Evolutionary conservation across 495 filamentous ascomycete genomes (phyloP).

Genomic region (Bombardia bombarda): DNA sequence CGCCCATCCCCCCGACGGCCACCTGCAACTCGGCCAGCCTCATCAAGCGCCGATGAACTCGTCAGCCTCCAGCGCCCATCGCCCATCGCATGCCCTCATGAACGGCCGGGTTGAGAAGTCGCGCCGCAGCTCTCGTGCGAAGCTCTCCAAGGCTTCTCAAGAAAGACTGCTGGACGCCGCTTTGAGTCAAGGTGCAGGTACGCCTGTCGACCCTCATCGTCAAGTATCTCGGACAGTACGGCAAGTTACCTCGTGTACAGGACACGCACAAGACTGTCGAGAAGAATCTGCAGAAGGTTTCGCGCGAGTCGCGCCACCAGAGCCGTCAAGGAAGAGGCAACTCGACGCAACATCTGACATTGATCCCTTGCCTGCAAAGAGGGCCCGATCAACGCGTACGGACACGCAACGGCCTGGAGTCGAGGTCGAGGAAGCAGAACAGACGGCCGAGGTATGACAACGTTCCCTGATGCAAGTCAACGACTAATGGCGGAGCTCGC

Average conservation of each 20-base stretch:
- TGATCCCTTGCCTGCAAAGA: too few relatives aligned
- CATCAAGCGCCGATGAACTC: neutral
- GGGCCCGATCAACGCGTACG: too few relatives aligned
- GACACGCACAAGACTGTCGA: neutral
- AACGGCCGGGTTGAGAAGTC: conserved; percentile 1
- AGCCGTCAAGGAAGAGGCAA: too few relatives aligned
- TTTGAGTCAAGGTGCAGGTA: neutral
- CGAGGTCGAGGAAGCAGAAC: too few relatives aligned
- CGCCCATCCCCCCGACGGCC: neutral
- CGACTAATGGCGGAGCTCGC: neutral
- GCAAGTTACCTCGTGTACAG: neutral
- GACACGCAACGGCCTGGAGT: too few relatives aligned
- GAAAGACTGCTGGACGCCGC: neutral
- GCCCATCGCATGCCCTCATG: neutral
- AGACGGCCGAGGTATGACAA: conserved; percentile 1
- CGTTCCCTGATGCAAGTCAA: neutral
- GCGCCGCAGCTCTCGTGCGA: neutral
- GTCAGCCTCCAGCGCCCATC: neutral
- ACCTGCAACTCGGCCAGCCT: conserved; percentile 1
- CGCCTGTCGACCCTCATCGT: neutral
- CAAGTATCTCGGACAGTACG: neutral
- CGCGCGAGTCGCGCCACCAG: too few relatives aligned
- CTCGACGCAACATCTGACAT: too few relatives aligned
- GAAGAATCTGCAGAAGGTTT: neutral
- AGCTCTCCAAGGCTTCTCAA: neutral